Evolutionary conservation across 2,329 filamentous ascomycete species (phyloP).

Genomic region (Fusarium equiseti): DNA sequence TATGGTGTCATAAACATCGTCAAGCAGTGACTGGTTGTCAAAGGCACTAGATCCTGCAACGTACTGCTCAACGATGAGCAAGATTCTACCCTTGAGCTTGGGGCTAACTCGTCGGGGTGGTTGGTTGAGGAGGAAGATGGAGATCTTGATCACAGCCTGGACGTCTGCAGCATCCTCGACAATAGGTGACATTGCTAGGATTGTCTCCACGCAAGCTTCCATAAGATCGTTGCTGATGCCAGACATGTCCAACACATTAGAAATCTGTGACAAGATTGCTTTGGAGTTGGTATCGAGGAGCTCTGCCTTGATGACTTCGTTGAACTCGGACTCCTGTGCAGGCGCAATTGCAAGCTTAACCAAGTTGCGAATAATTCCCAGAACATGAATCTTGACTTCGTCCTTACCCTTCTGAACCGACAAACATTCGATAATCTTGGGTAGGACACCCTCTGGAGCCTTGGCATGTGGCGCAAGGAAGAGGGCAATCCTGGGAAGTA

Average conservation of each 20-base stretch:
- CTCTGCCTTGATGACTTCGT: constrained; percentile 66
- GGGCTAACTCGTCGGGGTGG: constrained; percentile 86
- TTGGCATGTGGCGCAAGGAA: constrained; percentile 67
- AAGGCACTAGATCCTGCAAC: constrained; percentile 69
- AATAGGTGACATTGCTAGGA: constrained; percentile 80
- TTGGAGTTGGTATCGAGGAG: constrained; percentile 69
- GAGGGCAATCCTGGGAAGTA: constrained; percentile 71
- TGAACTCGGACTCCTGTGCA: constrained; percentile 67
- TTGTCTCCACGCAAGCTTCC: constrained; percentile 80
- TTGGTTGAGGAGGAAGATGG: constrained; percentile 84
- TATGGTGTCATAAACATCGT: constrained; percentile 77
- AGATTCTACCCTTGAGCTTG: constrained; percentile 82
- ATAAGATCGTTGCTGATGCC: constrained; percentile 78
- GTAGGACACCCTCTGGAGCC: constrained; percentile 72
- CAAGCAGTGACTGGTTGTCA: constrained; percentile 62
- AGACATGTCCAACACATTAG: constrained; percentile 71
- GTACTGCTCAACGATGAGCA: constrained; percentile 85
- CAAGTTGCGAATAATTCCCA: constrained; percentile 80
- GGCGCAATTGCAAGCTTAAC: constrained; percentile 70
- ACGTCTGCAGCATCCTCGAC: constrained; percentile 77
- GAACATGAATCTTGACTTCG: constrained; percentile 84
- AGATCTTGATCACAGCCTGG: constrained; percentile 82
- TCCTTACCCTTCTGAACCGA: constrained; percentile 81
- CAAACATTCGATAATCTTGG: constrained; percentile 78
- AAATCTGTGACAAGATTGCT: constrained; percentile 74